Conservation (phyloP, 176 grass and related monocot species). For the Guadua angustifolia region DNA sequence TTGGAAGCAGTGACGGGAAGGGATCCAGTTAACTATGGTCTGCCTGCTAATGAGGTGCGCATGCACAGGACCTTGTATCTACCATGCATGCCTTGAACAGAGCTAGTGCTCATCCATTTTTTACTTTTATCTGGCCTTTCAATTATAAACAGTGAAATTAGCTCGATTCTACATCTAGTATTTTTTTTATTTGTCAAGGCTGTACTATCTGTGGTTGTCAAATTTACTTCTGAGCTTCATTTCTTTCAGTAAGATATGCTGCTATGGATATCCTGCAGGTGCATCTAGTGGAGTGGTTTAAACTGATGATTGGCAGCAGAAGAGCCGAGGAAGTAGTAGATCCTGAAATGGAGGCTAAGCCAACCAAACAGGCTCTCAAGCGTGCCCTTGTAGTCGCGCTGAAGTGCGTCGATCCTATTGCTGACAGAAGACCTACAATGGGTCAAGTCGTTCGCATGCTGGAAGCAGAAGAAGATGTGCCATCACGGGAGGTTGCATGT, state of each 20-base stretch:
- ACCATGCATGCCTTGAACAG: not conserved
- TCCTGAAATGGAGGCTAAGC: slow-evolving; percentile 28
- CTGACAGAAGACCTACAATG: slow-evolving; percentile 31
- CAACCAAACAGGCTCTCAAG: slow-evolving; percentile 35
- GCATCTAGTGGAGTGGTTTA: slow-evolving; percentile 36
- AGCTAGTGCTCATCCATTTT: not conserved
- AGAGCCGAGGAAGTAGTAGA: slow-evolving; percentile 33
- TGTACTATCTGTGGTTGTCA: slow-evolving; percentile 2
- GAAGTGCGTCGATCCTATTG: slow-evolving; percentile 25
- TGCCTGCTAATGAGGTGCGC: slow-evolving; percentile 26
- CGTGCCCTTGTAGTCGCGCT: slow-evolving; percentile 17
- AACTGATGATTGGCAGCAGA: slow-evolving; percentile 33
- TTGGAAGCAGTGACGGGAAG: slow-evolving; percentile 31
- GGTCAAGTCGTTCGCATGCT: slow-evolving; percentile 30
- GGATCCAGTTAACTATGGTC: slow-evolving; percentile 24
- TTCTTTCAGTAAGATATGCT: not conserved
- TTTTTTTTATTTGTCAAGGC: not conserved
- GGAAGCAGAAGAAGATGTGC: slow-evolving; percentile 9
- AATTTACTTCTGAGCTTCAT: not conserved
- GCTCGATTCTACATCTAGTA: not conserved
- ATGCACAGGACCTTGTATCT: not conserved
- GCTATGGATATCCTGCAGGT: slow-evolving; percentile 26
- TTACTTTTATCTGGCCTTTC: not conserved
- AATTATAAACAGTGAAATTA: not conserved
- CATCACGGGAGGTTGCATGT: slow-evolving; percentile 12